phyloP scores from a whole-genome alignment of 768 basidiomycete genomes.

The Trametes cinnabarina region DNA sequence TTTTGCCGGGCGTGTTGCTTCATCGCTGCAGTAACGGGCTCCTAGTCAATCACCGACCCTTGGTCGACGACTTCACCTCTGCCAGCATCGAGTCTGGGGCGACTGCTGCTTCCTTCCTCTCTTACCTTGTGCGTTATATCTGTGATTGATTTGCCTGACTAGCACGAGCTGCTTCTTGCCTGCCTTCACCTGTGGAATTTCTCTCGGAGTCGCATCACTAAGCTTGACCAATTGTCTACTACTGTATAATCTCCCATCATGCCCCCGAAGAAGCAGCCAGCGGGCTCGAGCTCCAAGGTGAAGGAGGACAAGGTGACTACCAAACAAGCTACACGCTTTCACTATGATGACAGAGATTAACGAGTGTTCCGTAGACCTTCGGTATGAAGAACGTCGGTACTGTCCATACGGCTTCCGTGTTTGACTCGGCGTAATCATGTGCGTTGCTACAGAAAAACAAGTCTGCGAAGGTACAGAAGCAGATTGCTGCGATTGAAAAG shows the following conservation, averaged over 20 bases:
- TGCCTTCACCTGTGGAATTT: too few relatives aligned
- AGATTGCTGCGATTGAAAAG: constrained; percentile 76
- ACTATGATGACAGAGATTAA: constrained; percentile 29
- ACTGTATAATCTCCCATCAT: constrained; percentile 40
- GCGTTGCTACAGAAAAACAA: constrained; percentile 74
- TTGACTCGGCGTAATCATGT: not conserved
- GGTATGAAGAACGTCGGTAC: constrained; percentile 80
- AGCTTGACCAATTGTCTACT: not conserved
- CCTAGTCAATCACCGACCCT: constrained; percentile 1
- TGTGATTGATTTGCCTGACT: not conserved
- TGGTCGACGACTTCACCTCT: constrained; percentile 6
- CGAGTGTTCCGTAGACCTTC: constrained; percentile 59
- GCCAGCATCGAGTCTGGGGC: not conserved
- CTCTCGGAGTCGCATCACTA: not conserved
- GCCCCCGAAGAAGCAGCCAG: constrained; percentile 79
- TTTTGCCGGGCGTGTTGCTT: not conserved
- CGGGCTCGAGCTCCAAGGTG: constrained; percentile 56
- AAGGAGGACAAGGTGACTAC: constrained; percentile 75
- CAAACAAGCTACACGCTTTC: too few relatives aligned
- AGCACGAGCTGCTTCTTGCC: not conserved
- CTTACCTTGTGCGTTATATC: not conserved
- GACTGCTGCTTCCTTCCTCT: not conserved
- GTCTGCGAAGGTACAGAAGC: constrained; percentile 87
- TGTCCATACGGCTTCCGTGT: not conserved
- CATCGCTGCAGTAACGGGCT: not conserved